phyloP scores from a whole-genome alignment of 192 early-diverging fungal species.

The Backusella liffmaniae region DNA sequence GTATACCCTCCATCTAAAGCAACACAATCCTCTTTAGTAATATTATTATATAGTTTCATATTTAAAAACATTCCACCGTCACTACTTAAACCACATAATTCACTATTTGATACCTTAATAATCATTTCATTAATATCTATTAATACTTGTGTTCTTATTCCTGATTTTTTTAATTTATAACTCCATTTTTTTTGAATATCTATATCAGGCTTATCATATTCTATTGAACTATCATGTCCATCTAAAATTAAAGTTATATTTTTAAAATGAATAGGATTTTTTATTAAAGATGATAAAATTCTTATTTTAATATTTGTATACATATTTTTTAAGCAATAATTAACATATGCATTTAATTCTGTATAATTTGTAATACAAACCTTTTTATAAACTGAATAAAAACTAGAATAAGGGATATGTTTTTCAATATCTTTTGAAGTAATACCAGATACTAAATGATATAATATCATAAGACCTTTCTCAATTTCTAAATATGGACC shows the following conservation, averaged over 20 bases:
- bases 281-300: background rate
- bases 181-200: background rate
- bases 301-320: background rate
- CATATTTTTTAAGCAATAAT: background rate
- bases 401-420: background rate
- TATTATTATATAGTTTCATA: background rate
- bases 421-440: background rate
- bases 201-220: background rate
- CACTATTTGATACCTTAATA: background rate
- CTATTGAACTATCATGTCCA: slow-evolving; percentile 5
- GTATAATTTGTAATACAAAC: slow-evolving; percentile 1
- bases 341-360: background rate
- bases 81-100: background rate
- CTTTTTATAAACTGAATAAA: slow-evolving; percentile 4
- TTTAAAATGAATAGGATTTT: background rate
- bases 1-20: slow-evolving; percentile 2
- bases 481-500: background rate
- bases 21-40: background rate
- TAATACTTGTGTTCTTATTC: background rate
- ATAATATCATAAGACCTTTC: background rate
- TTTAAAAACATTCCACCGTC: background rate
- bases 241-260: background rate
- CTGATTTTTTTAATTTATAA: background rate
- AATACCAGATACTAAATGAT: background rate
- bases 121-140: background rate